A percentile compares a stretch with the other conserved stretches of the same genome.
These are phyloP conservation scores for Podaxis sp. DNA, from an alignment of 768 basidiomycete species.

Conservation along the genomic window DNA sequence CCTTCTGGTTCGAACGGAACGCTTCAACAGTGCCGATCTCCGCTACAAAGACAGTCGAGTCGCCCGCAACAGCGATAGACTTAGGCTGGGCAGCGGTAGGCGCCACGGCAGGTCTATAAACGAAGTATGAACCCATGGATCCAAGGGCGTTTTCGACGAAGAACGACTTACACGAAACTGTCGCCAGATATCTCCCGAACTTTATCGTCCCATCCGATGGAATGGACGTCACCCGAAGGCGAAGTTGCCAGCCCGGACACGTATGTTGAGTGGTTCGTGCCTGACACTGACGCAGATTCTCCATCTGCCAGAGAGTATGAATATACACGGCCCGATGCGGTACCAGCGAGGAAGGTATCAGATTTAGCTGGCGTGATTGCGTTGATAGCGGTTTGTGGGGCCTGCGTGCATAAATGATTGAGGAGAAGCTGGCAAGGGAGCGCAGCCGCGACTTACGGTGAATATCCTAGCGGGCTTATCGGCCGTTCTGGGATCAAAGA, in stretches of 20 bases:
- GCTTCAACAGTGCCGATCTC: slow-evolving; percentile 64
- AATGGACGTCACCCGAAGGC: slow-evolving; percentile 54
- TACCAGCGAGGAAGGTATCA: slow-evolving; percentile 78
- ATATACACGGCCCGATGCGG: slow-evolving; percentile 74
- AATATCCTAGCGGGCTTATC: slow-evolving; percentile 62
- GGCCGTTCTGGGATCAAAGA: slow-evolving; percentile 74
- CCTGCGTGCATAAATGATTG: slow-evolving; percentile 38
- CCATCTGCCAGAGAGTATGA: slow-evolving; percentile 55
- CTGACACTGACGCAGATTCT: slow-evolving; percentile 48
- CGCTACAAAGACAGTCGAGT: slow-evolving; percentile 65
- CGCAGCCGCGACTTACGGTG: slow-evolving; percentile 36
- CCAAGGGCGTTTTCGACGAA: background rate
- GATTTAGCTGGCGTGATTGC: slow-evolving; percentile 43
- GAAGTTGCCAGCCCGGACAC: slow-evolving; percentile 61
- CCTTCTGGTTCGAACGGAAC: slow-evolving; percentile 67
- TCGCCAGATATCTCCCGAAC: slow-evolving; percentile 58
- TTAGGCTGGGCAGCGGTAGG: slow-evolving; percentile 66
- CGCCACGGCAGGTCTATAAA: slow-evolving; percentile 48
- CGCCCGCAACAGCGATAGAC: slow-evolving; percentile 54
- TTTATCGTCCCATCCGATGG: slow-evolving; percentile 79
- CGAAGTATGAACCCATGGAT: background rate
- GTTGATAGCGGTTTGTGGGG: slow-evolving; percentile 80
- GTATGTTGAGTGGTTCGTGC: slow-evolving; percentile 69
- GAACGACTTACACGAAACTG: slow-evolving; percentile 48
- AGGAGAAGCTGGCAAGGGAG: too few relatives aligned